These are phyloP conservation scores for Dactylellina parvicollis DNA, from an alignment of 2,329 filamentous ascomycete species.

Conservation along the genomic window DNA sequence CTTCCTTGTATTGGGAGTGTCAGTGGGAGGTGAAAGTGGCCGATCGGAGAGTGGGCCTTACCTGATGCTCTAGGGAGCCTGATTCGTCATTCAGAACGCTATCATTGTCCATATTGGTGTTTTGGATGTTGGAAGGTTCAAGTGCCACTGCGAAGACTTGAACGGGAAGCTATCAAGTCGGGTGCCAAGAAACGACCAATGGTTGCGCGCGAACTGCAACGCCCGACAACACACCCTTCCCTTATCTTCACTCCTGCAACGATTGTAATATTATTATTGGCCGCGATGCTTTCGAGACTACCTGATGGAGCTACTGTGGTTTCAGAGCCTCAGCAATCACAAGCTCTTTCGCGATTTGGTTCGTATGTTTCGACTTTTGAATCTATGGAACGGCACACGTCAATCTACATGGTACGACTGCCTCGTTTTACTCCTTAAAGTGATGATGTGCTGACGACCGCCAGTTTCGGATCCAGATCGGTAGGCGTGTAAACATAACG, in stretches of 20 bases:
- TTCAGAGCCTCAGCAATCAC: conserved; percentile 27
- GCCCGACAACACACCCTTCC: conserved; percentile 10
- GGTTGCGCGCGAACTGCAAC: conserved; percentile 40
- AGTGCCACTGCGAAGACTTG: conserved; percentile 35
- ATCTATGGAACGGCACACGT: conserved; percentile 46
- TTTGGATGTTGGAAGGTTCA: conserved; percentile 13
- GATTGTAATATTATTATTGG: too few species aligned
- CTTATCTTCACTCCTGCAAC: too few species aligned
- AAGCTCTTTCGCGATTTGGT: conserved; percentile 5
- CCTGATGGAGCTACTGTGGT: conserved; percentile 3
- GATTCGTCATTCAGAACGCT: conserved; percentile 46
- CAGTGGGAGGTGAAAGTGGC: conserved; percentile 13
- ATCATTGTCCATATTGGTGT: conserved; percentile 44
- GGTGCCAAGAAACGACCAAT: conserved; percentile 19
- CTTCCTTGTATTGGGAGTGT: conserved; percentile 56
- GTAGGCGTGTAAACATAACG: conserved; percentile 16
- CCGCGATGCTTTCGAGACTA: too few species aligned
- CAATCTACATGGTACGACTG: conserved; percentile 16
- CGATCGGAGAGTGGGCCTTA: conserved; percentile 31
- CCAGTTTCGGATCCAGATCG: conserved; percentile 12
- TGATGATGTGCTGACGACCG: conserved; percentile 15
- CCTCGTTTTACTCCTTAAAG: conserved; percentile 13
- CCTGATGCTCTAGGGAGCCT: conserved; percentile 49
- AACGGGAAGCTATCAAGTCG: conserved; percentile 42
- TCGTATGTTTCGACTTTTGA: conserved; percentile 1